Evolutionary conservation across 2,329 filamentous ascomycete genomes (phyloP).

Genomic region (Piedraia hortae): DNA sequence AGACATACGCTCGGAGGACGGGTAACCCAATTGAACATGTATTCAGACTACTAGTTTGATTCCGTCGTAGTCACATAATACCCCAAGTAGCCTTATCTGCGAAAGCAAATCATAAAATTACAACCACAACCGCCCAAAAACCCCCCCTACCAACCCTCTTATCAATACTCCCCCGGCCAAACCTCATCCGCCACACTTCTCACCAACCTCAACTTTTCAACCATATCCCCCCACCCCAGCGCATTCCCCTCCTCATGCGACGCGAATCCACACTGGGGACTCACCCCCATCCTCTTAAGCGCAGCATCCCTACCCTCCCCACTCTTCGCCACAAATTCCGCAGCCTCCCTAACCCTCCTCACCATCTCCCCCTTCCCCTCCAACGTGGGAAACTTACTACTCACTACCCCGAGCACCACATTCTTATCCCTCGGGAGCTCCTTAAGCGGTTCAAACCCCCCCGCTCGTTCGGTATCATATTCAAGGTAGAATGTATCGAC

Average conservation of each 20-base stretch:
- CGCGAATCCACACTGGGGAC: conserved; percentile 31
- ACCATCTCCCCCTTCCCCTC: conserved; percentile 22
- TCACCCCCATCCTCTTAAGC: conserved; percentile 37
- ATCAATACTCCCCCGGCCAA: conserved; percentile 29
- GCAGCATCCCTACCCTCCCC: conserved; percentile 34
- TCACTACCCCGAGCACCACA: conserved; percentile 20
- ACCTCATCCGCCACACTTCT: conserved; percentile 44
- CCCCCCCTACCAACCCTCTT: too few relatives aligned
- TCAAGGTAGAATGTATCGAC: conserved; percentile 13
- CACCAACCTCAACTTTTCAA: conserved; percentile 42
- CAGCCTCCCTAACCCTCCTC: conserved; percentile 20
- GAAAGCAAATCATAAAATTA: too few relatives aligned
- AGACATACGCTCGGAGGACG: too few relatives aligned
- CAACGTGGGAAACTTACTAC: conserved; percentile 19
- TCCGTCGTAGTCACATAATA: too few relatives aligned
- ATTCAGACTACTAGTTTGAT: too few relatives aligned
- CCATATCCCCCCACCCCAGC: conserved; percentile 40
- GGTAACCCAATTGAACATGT: too few relatives aligned
- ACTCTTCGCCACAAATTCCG: conserved; percentile 40
- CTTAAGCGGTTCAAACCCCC: conserved; percentile 21
- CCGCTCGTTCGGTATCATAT: conserved; percentile 21
- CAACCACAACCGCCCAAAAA: too few relatives aligned
- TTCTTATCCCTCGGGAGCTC: conserved; percentile 20
- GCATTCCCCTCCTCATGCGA: conserved; percentile 49
- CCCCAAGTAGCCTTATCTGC: too few relatives aligned